These are phyloP conservation scores for Coccomyxa sp. DNA, from an alignment of 139 green algal species.

Conservation along the genomic window DNA sequence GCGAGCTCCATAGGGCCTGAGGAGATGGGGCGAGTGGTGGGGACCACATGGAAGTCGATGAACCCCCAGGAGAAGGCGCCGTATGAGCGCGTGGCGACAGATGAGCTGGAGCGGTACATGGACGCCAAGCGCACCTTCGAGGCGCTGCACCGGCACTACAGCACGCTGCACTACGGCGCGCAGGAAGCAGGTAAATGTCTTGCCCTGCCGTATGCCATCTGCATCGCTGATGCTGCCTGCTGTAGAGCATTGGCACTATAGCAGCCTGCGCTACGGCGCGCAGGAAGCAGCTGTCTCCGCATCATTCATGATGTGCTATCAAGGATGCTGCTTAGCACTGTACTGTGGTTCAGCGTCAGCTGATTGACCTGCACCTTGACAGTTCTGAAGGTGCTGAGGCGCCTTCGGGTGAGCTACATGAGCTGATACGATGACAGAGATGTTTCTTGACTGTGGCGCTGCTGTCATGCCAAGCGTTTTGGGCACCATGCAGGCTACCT, in stretches of 20 bases:
- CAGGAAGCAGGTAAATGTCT: constrained; percentile 1
- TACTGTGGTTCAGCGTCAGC: no score
- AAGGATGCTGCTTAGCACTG: not conserved
- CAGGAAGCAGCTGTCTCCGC: constrained; percentile 2
- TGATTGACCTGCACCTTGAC: no score
- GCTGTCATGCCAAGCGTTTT: no score
- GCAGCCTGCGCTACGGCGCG: constrained; percentile 4
- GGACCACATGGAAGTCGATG: constrained; percentile 19
- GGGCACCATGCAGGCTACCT: not conserved
- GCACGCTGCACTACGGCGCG: constrained; percentile 6
- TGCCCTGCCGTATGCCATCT: not conserved
- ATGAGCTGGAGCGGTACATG: constrained; percentile 9
- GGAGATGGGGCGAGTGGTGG: constrained; percentile 18
- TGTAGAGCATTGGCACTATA: constrained; percentile 19
- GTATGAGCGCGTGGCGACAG: constrained; percentile 4
- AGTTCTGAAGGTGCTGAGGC: no score
- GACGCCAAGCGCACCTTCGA: constrained; percentile 7
- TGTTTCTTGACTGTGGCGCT: no score
- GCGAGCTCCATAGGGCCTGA: constrained; percentile 5
- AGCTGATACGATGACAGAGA: no score
- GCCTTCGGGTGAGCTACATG: no score
- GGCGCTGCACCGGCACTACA: constrained; percentile 25
- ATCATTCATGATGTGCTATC: not conserved
- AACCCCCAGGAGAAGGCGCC: constrained; percentile 6
- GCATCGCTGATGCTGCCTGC: no score